Base-by-base conservation (phyloP, 1,284 basidiomycete species). In the Rhizoctonia solani region DNA sequence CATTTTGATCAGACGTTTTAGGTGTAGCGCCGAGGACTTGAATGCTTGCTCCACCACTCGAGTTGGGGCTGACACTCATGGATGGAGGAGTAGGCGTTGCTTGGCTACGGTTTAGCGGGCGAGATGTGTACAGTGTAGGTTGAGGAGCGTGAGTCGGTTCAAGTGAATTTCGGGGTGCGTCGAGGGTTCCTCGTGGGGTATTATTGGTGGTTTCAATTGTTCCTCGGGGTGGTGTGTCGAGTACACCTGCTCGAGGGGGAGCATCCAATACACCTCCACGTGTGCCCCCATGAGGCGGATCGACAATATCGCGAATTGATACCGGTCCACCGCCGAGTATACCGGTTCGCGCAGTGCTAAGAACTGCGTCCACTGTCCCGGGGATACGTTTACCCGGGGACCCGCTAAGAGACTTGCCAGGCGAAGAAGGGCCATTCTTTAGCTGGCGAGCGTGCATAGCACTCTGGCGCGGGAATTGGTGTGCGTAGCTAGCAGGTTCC, bases 391-490 rank as follows among this genome's bases (percentile, higher is more conserved):
- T 16, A 46, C 44, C 44, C 6, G 44, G 8, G 9, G 37, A 39
- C n/a, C n/a, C n/a, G n/a, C n/a, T n/a, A 16, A 39, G 44, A 14
- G 44, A 9, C 19, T 46, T 46, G 44, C 44, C 44, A 11, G 44
- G 44, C 8, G 44, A 46, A 21, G 9, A 14, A 6, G 19, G n/a
- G 5, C 44, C 44, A 6, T 19, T 9, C 9, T 21, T 19, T 6
- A 19, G 44, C 9, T 58, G 55, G 4, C 55, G 55, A 21, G 23
- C 47, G 41, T 58, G 55, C 25, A 58, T 44, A 2, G 55, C 55
- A 42, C 55, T 58, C 27, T 58, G 41, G 5, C 42, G 39, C n/a
- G 55, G 55, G 27, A 58, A 58, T 25, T 58, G 55, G 21, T 46
- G 41, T 30, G 39, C 55, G 19, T 58, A 58, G 2, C 25, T 42